Evolutionary conservation across 1,284 basidiomycete genomes (phyloP), one percentile per base, ranked within the genome.

Genomic region (Heterobasidion occidentale): DNA sequence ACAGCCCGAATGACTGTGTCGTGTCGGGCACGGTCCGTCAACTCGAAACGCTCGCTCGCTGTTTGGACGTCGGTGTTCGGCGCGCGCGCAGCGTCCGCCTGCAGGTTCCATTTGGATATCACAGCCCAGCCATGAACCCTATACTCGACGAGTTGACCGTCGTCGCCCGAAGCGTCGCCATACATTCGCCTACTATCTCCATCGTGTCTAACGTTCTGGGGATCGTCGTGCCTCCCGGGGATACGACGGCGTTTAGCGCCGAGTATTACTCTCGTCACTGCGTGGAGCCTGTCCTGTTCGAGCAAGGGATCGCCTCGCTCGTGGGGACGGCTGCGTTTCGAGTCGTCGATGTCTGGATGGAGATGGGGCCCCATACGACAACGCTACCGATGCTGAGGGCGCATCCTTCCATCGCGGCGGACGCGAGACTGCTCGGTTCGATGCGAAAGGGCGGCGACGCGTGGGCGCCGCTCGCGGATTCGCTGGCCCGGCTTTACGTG

Each of bases 231-330:
- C 61, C 67, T n/a, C 73, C 80, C 0, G 83, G 81, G 1, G 80
- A 86, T 56, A 59, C 62, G 1, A 64, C 67, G 1, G 70, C 77
- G 2, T 84, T 84, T 67, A 70, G 71, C 54, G 53, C 74, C 0
- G 71, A 72, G 36, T 88, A 88, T 65, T 79, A 88, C 55, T 67
- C 74, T 17, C 76, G 72, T 20, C 86, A 89, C 59, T 86, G 81
- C 61, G 69, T 69, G 1, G 71, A 79, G 55, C 81, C 84, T n/a
- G 84, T 86, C 19, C 72, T 70, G 17, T 87, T 90, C 59, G 70
- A 75, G 7, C 69, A 73, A 42, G 80, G 79, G 12, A 65, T 87
- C 2, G 65, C 64, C 14, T 67, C 73, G 2, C 70, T 83, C 7
- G 44, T n/a, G 3, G 56, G 67, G 4, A 59, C 58, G 12, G 44